Percentiles rank a stretch among this genome's conserved stretches.
phyloP scores from a whole-genome alignment of 73 alveolate species.

The Symbiodinium pilosum region DNA sequence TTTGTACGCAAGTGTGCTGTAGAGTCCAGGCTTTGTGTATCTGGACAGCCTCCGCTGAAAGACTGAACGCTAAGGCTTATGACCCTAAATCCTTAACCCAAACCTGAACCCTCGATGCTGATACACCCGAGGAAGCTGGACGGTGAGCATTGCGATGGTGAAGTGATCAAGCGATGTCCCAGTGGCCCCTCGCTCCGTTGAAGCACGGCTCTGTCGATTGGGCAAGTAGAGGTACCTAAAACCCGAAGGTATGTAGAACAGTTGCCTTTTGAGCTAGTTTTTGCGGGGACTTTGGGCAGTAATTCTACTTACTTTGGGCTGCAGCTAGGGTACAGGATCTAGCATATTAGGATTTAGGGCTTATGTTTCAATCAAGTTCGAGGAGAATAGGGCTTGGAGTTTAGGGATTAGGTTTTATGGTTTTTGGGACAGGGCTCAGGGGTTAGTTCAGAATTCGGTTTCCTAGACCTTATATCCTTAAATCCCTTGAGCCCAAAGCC shows the following conservation, averaged over 20 bases:
- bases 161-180: constrained; percentile 45
- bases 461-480: background rate
- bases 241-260: too few species aligned
- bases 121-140: background rate
- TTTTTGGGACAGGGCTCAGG: background rate
- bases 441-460: too few species aligned
- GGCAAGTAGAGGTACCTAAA: too few species aligned
- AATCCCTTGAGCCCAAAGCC: background rate
- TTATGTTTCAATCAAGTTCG: background rate
- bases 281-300: too few species aligned
- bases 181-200: background rate
- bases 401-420: background rate
- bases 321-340: background rate
- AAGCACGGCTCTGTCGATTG: too few species aligned
- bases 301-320: too few species aligned
- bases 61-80: background rate
- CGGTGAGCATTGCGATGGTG: constrained; percentile 55
- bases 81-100: background rate
- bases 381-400: background rate
- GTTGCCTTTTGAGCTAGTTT: too few species aligned
- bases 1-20: too few species aligned
- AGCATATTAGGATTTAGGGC: background rate
- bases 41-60: too few species aligned
- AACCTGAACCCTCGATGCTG: background rate
- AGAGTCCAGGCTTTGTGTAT: too few species aligned